Evolutionary conservation across 805 yeast species (phyloP), one percentile per base, ranked within the genome.

Genomic region (Candida peoriensis): DNA sequence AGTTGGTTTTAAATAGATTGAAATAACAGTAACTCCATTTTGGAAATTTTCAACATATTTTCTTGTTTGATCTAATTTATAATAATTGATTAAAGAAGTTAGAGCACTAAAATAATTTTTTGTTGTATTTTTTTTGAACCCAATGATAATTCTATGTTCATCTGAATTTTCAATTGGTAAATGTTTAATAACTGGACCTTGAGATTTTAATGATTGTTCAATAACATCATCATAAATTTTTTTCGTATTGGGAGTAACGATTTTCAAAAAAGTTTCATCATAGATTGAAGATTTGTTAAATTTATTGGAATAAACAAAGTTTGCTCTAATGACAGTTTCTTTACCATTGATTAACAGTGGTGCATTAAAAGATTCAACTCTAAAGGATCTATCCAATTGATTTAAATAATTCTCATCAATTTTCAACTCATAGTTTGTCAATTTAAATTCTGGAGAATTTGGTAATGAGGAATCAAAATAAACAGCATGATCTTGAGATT

Each of bases 1-100:
- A 16, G 66, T 58, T 38, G 85, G 81, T 30, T 75, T 75, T 53
- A 90, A 72, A 61, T 93, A 93, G 69, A 88, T 74, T 24, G 97
- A 88, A 51, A 88, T 76, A 34, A 90, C 73, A 17, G 96, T 81
- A 44, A 81, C 74, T 34, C 95, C 96, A 55, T 89, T 87, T 46
- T 89, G 70, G 58, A 90, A 93, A 58, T 89, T 93, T 61, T 90
- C 98, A 39, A 93, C 88, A 57, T 89, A 93, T 64, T 88, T 88
- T 60, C 96, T 77, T 33, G 93, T 78, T 40, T 89, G 78, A 30
- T 76, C 74, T 48, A 93, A 72, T 43, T 87, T 83, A 63, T 90
- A 90, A 68, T 87, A 93, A 57, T 82, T 82, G 51, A 89, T 89
- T 58, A 90, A 71, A 44, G 89, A 83, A 33, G 86, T 74, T 42